Evolutionary conservation across 805 yeast species (phyloP).

Genomic region (Barnettozyma botsteinii): DNA sequence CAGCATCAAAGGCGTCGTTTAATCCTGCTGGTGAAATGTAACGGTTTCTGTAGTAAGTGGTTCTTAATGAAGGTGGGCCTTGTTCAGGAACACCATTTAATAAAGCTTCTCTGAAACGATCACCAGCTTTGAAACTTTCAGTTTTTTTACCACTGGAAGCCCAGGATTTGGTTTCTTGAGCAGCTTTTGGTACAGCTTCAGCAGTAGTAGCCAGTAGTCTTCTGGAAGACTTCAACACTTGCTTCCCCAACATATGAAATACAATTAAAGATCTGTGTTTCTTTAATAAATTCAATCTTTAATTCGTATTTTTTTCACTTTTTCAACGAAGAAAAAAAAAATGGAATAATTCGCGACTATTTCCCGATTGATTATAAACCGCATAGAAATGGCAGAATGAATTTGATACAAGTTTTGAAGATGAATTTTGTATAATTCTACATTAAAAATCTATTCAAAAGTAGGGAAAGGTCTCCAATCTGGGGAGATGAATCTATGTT

Average conservation of each 20-base stretch:
- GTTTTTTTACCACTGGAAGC: constrained; percentile 21
- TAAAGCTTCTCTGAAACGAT: constrained; percentile 24
- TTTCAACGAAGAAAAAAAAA: constrained; percentile 1
- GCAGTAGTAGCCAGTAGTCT: constrained; percentile 13
- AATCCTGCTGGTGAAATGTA: constrained; percentile 68
- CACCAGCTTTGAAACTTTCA: constrained; percentile 22
- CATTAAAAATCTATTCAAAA: constrained; percentile 21
- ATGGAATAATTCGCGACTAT: too few species aligned
- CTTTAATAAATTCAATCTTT: background rate
- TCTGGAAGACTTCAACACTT: constrained; percentile 9
- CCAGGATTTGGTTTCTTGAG: constrained; percentile 24
- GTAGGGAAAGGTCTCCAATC: constrained; percentile 30
- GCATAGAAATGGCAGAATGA: too few species aligned
- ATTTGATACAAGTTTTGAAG: too few species aligned
- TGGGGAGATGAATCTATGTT: constrained; percentile 24
- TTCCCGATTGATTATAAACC: too few species aligned
- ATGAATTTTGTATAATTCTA: too few species aligned
- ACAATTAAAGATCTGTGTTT: background rate
- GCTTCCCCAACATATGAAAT: constrained; percentile 7
- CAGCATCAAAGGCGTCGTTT: constrained; percentile 65
- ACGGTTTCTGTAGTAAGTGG: constrained; percentile 36
- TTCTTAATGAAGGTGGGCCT: constrained; percentile 52
- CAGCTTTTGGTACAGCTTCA: background rate
- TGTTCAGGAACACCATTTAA: constrained; percentile 29
- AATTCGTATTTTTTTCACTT: background rate